Conservation (phyloP, 179 eudicot genomes). For the Patellifolia procumbens region DNA sequence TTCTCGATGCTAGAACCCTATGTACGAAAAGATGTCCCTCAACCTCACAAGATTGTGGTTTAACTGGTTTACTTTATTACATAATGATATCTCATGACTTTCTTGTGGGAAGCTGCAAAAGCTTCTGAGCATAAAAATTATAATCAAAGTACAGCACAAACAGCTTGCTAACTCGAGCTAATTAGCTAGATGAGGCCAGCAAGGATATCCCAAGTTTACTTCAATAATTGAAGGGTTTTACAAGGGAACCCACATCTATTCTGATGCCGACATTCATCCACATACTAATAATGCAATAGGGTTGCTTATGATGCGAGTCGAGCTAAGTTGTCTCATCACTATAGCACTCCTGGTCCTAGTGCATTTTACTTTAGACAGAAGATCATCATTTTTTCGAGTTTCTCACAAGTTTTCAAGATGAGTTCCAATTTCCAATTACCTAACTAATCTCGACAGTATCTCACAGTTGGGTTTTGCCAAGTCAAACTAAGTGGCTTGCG, state of each 20-base stretch:
- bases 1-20: not conserved
- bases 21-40: not conserved
- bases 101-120: not conserved
- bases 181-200: not conserved
- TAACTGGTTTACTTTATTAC: not conserved
- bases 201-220: not conserved
- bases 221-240: not conserved
- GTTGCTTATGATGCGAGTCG: too few species aligned
- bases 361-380: too few species aligned
- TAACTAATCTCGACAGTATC: too few species aligned
- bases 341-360: too few species aligned
- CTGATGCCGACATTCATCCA: not conserved
- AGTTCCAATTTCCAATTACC: too few species aligned
- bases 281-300: too few species aligned
- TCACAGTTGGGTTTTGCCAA: too few species aligned
- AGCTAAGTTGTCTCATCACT: too few species aligned
- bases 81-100: not conserved
- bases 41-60: not conserved
- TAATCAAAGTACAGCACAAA: not conserved
- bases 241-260: not conserved
- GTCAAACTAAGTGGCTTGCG: too few species aligned
- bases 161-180: not conserved
- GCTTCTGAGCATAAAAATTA: not conserved
- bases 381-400: too few species aligned
- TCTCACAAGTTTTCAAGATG: too few species aligned